These are phyloP conservation scores for Tylopilus sp. DNA, from an alignment of 768 basidiomycete species.

Conservation along the genomic window DNA sequence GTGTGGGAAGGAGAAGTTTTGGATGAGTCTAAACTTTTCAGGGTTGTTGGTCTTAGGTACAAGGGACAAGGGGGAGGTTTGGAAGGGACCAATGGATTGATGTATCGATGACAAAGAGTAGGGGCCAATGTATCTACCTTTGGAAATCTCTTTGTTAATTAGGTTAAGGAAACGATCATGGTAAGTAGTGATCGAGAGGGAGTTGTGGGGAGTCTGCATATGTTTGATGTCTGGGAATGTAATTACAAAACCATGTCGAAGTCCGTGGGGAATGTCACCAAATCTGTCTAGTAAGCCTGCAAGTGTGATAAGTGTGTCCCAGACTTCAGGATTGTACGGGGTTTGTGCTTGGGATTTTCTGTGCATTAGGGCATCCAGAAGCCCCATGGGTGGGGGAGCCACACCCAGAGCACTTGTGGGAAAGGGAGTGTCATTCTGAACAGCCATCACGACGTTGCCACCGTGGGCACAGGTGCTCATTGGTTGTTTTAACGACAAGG, in stretches of 20 bases:
- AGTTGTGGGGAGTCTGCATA: too few relatives aligned
- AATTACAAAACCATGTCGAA: too few relatives aligned
- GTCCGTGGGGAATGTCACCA: too few relatives aligned
- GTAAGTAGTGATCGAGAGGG: too few relatives aligned
- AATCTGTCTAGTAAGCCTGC: too few relatives aligned
- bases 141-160: too few relatives aligned
- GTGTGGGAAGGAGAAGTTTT: background rate
- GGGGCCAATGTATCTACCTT: too few relatives aligned
- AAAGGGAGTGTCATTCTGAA: background rate
- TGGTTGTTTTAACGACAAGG: background rate
- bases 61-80: too few relatives aligned
- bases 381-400: background rate
- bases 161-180: too few relatives aligned
- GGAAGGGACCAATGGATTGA: too few relatives aligned
- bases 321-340: background rate
- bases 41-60: background rate
- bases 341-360: background rate
- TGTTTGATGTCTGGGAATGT: too few relatives aligned
- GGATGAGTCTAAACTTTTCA: background rate
- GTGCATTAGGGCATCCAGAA: background rate
- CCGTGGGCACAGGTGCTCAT: background rate
- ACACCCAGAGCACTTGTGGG: background rate
- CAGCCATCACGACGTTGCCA: background rate
- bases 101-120: too few relatives aligned
- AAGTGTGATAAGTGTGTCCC: background rate